These are phyloP conservation scores for Terana coerulea DNA, from an alignment of 768 basidiomycete species.

Conservation along the genomic window DNA sequence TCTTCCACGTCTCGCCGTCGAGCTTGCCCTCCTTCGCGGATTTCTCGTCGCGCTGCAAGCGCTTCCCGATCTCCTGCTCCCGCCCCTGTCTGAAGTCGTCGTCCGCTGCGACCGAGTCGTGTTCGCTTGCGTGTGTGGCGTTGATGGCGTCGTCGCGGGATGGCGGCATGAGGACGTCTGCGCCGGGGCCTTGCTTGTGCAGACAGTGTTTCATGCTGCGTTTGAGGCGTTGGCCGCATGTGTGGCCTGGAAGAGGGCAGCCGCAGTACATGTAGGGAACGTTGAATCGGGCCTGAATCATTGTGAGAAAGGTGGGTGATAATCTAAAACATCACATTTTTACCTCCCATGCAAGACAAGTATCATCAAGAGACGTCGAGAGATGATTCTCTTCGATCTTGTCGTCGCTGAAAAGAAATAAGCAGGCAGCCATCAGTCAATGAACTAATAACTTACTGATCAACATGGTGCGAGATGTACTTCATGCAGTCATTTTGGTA, in stretches of 20 bases:
- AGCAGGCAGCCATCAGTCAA: too few species aligned
- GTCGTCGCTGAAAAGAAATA: constrained; percentile 36
- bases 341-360: constrained; percentile 46
- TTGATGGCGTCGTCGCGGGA: constrained; percentile 35
- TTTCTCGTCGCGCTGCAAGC: constrained; percentile 26
- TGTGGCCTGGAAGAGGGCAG: constrained; percentile 48
- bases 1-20: constrained; percentile 11
- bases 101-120: constrained; percentile 19
- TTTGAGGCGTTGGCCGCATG: constrained; percentile 39
- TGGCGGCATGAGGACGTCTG: constrained; percentile 29
- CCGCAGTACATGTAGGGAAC: constrained; percentile 58
- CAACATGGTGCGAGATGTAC: constrained; percentile 42
- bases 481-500: constrained; percentile 44
- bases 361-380: constrained; percentile 44
- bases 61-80: constrained; percentile 23
- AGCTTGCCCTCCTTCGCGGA: constrained; percentile 22
- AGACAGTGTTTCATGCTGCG: constrained; percentile 23
- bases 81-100: constrained; percentile 21
- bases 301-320: background rate
- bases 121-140: constrained; percentile 55
- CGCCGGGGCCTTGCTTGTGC: background rate
- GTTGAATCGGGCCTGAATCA: constrained; percentile 40
- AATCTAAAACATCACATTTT: background rate
- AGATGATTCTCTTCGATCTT: constrained; percentile 45
- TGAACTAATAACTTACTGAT: constrained; percentile 44